Conservation (phyloP, 352 stramenopile genomes). For the Globisporangium radiosum region DNA sequence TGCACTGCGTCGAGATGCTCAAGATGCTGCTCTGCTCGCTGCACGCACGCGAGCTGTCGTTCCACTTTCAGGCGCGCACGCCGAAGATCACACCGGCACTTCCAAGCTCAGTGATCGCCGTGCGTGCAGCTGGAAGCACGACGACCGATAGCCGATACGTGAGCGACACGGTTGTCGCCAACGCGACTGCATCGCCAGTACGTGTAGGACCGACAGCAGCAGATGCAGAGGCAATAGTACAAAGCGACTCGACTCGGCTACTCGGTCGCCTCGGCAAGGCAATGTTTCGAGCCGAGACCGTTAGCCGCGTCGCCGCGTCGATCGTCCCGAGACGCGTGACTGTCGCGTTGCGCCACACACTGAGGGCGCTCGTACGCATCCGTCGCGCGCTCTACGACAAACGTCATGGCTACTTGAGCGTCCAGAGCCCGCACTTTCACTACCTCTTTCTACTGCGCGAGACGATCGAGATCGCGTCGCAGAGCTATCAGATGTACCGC, state of each 20-base stretch:
- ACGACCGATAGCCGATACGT: not conserved
- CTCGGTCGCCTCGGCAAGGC: not conserved
- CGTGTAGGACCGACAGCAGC: not conserved
- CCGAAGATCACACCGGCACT: constrained; percentile 9
- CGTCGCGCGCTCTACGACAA: constrained; percentile 11
- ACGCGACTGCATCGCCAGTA: not conserved
- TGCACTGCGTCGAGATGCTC: constrained; percentile 25
- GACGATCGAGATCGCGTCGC: constrained; percentile 18
- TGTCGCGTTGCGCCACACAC: not conserved
- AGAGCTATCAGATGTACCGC: constrained; percentile 18
- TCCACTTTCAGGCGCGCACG: constrained; percentile 10
- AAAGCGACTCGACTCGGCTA: no score
- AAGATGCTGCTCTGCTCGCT: constrained; percentile 26
- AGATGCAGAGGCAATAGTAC: no score
- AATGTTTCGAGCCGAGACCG: not conserved
- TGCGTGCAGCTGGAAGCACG: not conserved
- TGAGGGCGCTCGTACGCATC: constrained; percentile 1
- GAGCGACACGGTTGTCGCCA: not conserved
- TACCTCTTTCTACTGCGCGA: constrained; percentile 16
- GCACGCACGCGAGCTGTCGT: constrained; percentile 17
- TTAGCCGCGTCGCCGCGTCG: not conserved
- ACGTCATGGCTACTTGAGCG: constrained; percentile 14
- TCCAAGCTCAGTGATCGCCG: constrained; percentile 5
- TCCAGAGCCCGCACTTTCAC: constrained; percentile 17
- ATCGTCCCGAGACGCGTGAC: constrained; percentile 5